A percentile compares a stretch with the other conserved stretches of the same genome.
Evolutionary conservation across 306 rosid species (phyloP).

Genomic region (Cicer pinnatifidum): DNA sequence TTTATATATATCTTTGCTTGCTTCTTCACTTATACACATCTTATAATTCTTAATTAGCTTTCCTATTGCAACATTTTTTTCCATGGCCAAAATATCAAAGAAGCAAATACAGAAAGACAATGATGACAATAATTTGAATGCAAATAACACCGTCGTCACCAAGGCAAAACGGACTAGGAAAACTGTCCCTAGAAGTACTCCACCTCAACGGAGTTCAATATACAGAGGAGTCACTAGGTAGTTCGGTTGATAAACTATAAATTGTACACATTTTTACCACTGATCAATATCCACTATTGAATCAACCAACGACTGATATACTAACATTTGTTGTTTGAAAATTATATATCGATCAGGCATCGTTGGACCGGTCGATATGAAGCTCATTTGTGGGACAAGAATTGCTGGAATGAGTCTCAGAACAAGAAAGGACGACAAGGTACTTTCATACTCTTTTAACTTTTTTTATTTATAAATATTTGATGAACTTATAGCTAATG

Average conservation of each 20-base stretch:
- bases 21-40: background rate
- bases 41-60: too few species aligned
- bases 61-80: background rate
- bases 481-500: background rate
- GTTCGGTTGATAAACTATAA: background rate
- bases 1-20: background rate
- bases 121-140: slow-evolving; percentile 22
- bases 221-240: slow-evolving; percentile 89
- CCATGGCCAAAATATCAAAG: slow-evolving; percentile 60
- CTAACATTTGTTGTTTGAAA: background rate
- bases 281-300: too few species aligned
- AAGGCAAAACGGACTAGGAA: slow-evolving; percentile 71
- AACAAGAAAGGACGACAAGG: slow-evolving; percentile 98
- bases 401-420: slow-evolving; percentile 91
- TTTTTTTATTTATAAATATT: background rate
- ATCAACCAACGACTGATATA: too few species aligned
- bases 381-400: slow-evolving; percentile 98
- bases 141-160: slow-evolving; percentile 21
- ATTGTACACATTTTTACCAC: too few species aligned
- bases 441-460: background rate
- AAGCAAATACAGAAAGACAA: slow-evolving; percentile 47
- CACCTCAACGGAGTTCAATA: slow-evolving; percentile 76
- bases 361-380: slow-evolving; percentile 94
- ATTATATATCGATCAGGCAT: slow-evolving; percentile 29
- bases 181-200: slow-evolving; percentile 70